A percentile compares a stretch with the other conserved stretches of the same genome.
Evolutionary conservation across 2,329 filamentous ascomycete genomes (phyloP).

Genomic region (Volutella citrinella): DNA sequence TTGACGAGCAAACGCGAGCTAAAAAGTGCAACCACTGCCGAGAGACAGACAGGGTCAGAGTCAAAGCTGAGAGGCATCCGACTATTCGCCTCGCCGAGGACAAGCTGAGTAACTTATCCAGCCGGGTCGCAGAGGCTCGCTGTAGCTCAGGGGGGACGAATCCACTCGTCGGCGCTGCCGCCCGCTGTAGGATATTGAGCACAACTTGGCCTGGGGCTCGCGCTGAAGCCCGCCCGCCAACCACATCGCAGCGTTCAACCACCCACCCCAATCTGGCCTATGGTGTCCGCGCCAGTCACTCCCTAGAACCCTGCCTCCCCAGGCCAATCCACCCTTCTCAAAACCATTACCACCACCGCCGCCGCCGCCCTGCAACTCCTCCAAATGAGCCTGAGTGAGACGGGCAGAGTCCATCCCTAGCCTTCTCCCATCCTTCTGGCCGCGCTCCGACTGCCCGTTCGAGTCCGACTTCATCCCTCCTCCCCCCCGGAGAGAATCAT

Average conservation of each 20-base stretch:
- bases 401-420: constrained; percentile 11
- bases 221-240: constrained; percentile 7
- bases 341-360: constrained; percentile 6
- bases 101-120: too few relatives aligned
- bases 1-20: too few relatives aligned
- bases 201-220: too few relatives aligned
- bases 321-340: not conserved
- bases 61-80: too few relatives aligned
- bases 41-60: too few relatives aligned
- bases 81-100: too few relatives aligned
- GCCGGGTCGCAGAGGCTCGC: too few relatives aligned
- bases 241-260: constrained; percentile 14
- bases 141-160: too few relatives aligned
- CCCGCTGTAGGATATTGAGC: too few relatives aligned
- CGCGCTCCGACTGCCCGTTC: constrained; percentile 3
- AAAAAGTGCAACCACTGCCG: too few relatives aligned
- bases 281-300: constrained; percentile 16
- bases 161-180: too few relatives aligned
- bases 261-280: constrained; percentile 16
- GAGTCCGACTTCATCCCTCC: constrained; percentile 1
- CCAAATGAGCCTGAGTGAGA: constrained; percentile 17
- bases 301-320: not conserved
- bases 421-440: constrained; percentile 11
- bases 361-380: constrained; percentile 14
- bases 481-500: constrained; percentile 2